Evolutionary conservation across 2,329 filamentous ascomycete genomes (phyloP).

Genomic region (Didymella arachidicola): DNA sequence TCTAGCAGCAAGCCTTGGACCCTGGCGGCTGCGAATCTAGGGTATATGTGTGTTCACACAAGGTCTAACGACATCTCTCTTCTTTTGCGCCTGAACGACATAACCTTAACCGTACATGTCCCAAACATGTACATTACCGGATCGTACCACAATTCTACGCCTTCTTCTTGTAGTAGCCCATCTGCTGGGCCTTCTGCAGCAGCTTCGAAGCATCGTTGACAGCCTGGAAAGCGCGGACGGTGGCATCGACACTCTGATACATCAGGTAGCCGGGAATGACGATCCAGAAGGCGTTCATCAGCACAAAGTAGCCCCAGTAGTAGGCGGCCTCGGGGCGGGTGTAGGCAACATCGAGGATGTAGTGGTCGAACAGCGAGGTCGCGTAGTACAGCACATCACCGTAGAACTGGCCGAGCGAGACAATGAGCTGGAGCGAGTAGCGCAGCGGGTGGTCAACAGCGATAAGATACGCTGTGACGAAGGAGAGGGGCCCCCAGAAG

Average conservation of each 20-base stretch:
- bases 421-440: constrained; percentile 66
- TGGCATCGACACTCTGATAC: constrained; percentile 45
- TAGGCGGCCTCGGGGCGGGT: constrained; percentile 69
- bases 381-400: constrained; percentile 71
- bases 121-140: no score
- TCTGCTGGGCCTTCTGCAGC: constrained; percentile 37
- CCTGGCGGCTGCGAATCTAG: constrained; percentile 12
- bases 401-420: constrained; percentile 70
- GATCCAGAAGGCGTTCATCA: constrained; percentile 73
- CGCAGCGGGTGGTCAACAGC: constrained; percentile 63
- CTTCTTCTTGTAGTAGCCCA: constrained; percentile 43
- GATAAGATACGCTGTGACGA: constrained; percentile 64
- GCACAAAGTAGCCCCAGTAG: constrained; percentile 71
- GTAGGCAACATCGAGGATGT: constrained; percentile 62
- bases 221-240: constrained; percentile 45
- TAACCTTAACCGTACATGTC: neutral
- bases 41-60: constrained; percentile 10
- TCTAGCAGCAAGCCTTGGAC: constrained; percentile 1
- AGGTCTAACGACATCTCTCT: neutral
- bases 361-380: constrained; percentile 68
- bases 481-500: constrained; percentile 69
- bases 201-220: constrained; percentile 47
- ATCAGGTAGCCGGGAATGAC: constrained; percentile 60
- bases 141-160: neutral
- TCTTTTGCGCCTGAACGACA: neutral